phyloP scores from a whole-genome alignment of 1,139 yeast species.

The Geotrichum phurueaensis region DNA sequence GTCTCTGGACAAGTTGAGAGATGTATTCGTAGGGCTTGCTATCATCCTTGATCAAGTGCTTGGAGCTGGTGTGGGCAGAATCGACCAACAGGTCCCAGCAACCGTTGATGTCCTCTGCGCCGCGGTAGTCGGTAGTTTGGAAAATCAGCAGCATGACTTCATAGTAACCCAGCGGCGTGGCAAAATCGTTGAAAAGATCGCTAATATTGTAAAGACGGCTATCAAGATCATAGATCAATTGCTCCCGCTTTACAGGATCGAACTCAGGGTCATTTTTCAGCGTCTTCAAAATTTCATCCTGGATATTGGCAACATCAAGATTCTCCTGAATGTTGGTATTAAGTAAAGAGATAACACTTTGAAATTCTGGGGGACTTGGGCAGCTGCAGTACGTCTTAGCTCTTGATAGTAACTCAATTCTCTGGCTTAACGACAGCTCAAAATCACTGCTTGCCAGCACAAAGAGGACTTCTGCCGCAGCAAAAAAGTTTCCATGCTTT shows the following conservation, averaged over 20 bases:
- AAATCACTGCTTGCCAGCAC: constrained; percentile 71
- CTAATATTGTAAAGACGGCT: constrained; percentile 63
- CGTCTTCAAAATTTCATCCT: constrained; percentile 66
- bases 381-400: constrained; percentile 92
- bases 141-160: constrained; percentile 74
- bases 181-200: constrained; percentile 77
- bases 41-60: constrained; percentile 27
- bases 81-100: constrained; percentile 37
- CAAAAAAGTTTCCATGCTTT: constrained; percentile 67
- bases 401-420: constrained; percentile 84
- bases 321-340: constrained; percentile 69
- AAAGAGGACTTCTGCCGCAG: constrained; percentile 78
- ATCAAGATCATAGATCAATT: constrained; percentile 52
- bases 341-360: constrained; percentile 56
- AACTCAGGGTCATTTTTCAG: constrained; percentile 58
- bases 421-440: constrained; percentile 56
- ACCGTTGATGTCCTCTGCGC: constrained; percentile 35
- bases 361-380: constrained; percentile 67
- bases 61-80: constrained; percentile 27
- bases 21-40: constrained; percentile 33
- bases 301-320: constrained; percentile 82
- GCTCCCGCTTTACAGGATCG: constrained; percentile 39
- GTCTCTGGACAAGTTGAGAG: constrained; percentile 39
- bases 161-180: constrained; percentile 82
- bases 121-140: constrained; percentile 63